phyloP scores from a whole-genome alignment of 352 stramenopile genomes.

The Phytophthora constricta region DNA sequence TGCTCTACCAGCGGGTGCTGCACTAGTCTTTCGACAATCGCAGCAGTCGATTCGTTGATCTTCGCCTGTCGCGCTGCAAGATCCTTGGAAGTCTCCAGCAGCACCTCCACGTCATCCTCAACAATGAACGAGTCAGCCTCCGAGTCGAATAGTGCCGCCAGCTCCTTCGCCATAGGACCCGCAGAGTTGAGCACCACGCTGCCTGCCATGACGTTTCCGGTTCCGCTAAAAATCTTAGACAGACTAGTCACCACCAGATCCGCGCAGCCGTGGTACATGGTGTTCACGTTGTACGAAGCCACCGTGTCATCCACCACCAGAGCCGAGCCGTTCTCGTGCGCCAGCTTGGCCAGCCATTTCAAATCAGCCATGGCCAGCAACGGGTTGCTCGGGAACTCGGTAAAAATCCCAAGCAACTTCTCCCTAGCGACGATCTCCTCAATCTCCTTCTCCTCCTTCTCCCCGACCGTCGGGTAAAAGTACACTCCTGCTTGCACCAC shows the following conservation, averaged over 20 bases:
- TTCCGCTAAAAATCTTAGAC: constrained; percentile 94
- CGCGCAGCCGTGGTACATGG: constrained; percentile 73
- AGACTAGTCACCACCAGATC: constrained; percentile 93
- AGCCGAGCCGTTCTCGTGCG: constrained; percentile 85
- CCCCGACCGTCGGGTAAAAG: constrained; percentile 90
- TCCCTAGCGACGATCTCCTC: constrained; percentile 75
- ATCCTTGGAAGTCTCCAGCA: constrained; percentile 65
- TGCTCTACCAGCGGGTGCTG: constrained; percentile 81
- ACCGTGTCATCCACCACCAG: constrained; percentile 93
- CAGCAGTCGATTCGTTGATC: constrained; percentile 83
- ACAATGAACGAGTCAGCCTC: constrained; percentile 65
- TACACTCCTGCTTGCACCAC: constrained; percentile 83
- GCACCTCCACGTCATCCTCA: constrained; percentile 59
- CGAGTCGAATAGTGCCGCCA: constrained; percentile 43
- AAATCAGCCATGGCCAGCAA: constrained; percentile 89
- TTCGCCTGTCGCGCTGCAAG: constrained; percentile 72
- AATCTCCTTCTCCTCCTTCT: constrained; percentile 61
- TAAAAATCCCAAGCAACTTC: constrained; percentile 90
- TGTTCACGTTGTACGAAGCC: constrained; percentile 91
- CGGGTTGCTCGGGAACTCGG: constrained; percentile 94
- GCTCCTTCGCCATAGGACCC: constrained; percentile 49
- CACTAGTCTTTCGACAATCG: constrained; percentile 74
- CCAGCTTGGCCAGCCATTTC: constrained; percentile 76
- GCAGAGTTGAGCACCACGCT: constrained; percentile 89
- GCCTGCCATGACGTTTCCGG: constrained; percentile 91